Evolutionary conservation across 2,329 filamentous ascomycete genomes (phyloP).

Genomic region (Aspergillus chevalieri): DNA sequence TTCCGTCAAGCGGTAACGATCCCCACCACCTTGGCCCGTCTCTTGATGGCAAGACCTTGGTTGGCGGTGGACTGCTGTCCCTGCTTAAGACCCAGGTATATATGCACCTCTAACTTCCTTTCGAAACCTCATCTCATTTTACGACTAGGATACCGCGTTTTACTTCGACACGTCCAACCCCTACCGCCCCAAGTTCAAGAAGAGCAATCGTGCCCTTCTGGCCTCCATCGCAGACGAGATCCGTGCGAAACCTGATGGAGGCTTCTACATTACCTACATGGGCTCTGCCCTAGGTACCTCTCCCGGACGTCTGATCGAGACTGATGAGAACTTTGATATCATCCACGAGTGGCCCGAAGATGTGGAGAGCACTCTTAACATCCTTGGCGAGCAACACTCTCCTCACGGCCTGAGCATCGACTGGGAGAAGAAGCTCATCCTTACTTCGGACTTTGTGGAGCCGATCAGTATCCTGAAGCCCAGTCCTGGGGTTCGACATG

Average conservation of each 20-base stretch:
- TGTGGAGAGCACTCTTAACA: constrained; percentile 48
- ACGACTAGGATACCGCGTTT: constrained; percentile 51
- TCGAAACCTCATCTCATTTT: not conserved
- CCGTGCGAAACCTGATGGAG: constrained; percentile 56
- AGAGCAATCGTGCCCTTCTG: constrained; percentile 55
- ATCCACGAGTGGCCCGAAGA: constrained; percentile 59
- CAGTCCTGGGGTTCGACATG: constrained; percentile 47
- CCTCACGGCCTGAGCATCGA: constrained; percentile 56
- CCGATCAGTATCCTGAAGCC: constrained; percentile 58
- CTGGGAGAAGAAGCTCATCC: constrained; percentile 52
- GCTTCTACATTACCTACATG: constrained; percentile 60
- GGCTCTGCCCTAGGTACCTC: constrained; percentile 53
- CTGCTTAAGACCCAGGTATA: constrained; percentile 49
- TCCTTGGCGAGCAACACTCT: constrained; percentile 56
- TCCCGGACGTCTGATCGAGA: constrained; percentile 57
- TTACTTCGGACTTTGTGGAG: constrained; percentile 59
- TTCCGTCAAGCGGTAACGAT: constrained; percentile 54
- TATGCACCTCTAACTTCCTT: constrained; percentile 2
- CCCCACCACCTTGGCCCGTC: constrained; percentile 55
- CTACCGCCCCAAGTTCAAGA: constrained; percentile 53
- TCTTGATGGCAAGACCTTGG: constrained; percentile 51
- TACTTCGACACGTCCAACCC: constrained; percentile 57
- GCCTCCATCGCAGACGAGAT: constrained; percentile 58
- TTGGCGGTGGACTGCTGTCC: constrained; percentile 54
- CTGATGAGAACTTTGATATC: constrained; percentile 54